Conservation (phyloP, 2,329 filamentous ascomycete species). For the Teratosphaeriaceae sp. region DNA sequence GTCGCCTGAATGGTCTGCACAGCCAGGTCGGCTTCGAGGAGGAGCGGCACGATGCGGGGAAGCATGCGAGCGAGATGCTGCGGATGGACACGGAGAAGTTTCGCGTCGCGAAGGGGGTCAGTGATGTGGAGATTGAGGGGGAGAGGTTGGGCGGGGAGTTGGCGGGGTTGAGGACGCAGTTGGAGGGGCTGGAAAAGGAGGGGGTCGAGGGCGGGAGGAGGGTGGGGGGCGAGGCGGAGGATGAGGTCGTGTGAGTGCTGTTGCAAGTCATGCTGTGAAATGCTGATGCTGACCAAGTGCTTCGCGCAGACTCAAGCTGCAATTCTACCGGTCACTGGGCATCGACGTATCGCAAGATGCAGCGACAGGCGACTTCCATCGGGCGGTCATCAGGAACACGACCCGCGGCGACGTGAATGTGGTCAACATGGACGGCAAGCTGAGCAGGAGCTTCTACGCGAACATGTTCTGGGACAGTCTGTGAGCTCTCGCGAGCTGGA, state of each 20-base stretch:
- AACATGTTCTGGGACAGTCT: slow-evolving; percentile 94
- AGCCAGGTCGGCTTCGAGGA: slow-evolving; percentile 73
- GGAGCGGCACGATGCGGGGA: slow-evolving; percentile 65
- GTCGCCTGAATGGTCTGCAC: slow-evolving; percentile 66
- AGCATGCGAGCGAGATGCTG: slow-evolving; percentile 78
- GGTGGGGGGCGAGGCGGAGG: slow-evolving; percentile 39
- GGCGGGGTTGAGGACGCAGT: slow-evolving; percentile 63
- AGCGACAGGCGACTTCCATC: slow-evolving; percentile 70
- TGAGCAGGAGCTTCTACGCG: slow-evolving; percentile 85
- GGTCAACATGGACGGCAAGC: slow-evolving; percentile 82
- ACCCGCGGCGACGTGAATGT: slow-evolving; percentile 89
- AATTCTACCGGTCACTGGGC: slow-evolving; percentile 84
- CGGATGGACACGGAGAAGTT: slow-evolving; percentile 91
- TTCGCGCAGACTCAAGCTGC: slow-evolving; percentile 69
- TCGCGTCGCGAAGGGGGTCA: slow-evolving; percentile 83
- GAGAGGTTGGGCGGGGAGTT: slow-evolving; percentile 79
- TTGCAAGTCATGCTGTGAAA: too few relatives aligned
- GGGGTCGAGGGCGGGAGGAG: slow-evolving; percentile 68
- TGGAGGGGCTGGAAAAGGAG: slow-evolving; percentile 80
- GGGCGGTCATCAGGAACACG: slow-evolving; percentile 78
- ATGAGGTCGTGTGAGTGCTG: slow-evolving; percentile 43
- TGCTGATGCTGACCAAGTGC: too few relatives aligned
- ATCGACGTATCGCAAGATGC: slow-evolving; percentile 79
- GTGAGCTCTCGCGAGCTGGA: too few relatives aligned
- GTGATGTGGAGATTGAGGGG: slow-evolving; percentile 87